Conservation (phyloP, 192 early-diverging fungal species). For the Gamsiella multidivaricata region DNA sequence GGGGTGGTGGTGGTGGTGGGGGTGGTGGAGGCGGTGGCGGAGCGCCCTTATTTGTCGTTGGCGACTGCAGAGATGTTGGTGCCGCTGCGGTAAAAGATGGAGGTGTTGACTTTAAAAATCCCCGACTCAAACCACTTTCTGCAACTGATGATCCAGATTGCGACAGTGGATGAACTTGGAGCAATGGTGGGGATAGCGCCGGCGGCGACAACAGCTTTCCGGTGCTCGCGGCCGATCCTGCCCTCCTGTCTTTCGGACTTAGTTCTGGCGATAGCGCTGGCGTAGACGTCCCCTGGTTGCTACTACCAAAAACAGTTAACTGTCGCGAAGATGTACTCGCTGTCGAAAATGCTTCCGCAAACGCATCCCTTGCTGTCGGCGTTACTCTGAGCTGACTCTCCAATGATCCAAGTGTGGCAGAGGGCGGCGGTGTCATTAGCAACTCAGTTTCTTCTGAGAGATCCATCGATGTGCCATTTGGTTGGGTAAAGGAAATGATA, state of each 20-base stretch:
- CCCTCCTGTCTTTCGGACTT: background rate
- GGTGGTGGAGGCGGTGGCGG: constrained; percentile 20
- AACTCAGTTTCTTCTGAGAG: background rate
- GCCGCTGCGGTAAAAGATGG: background rate
- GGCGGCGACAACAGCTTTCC: background rate
- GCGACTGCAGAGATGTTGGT: background rate
- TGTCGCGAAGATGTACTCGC: background rate
- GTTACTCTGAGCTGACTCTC: background rate
- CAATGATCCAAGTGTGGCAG: constrained; percentile 11
- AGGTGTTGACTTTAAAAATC: background rate
- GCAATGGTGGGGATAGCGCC: constrained; percentile 2
- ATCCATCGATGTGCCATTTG: background rate
- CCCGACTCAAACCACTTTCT: background rate
- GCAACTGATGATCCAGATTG: background rate
- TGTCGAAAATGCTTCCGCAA: background rate
- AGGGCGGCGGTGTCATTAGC: constrained; percentile 19
- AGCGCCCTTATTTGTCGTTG: background rate
- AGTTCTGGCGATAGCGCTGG: constrained; percentile 24
- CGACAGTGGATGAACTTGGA: background rate
- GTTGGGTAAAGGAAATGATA: constrained; percentile 1
- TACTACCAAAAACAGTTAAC: background rate
- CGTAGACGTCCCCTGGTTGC: background rate
- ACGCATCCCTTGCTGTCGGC: background rate
- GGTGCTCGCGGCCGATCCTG: background rate
- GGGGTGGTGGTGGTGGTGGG: constrained; percentile 26